phyloP scores from a whole-genome alignment of 768 basidiomycete genomes.

The Baorangia bicolor region DNA sequence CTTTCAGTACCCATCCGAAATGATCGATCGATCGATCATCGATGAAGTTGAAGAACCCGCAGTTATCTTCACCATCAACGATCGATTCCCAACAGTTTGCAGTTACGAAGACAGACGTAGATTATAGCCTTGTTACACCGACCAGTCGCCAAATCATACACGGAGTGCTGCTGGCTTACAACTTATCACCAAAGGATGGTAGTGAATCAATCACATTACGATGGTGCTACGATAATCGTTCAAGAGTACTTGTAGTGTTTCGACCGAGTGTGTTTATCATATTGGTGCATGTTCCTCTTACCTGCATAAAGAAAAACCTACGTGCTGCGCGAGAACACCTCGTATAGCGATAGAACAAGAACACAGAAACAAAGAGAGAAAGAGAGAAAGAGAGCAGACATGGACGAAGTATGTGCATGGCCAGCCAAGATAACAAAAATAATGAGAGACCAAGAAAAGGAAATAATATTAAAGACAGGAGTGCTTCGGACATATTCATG shows the following conservation, averaged over 20 bases:
- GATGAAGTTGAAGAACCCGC: no score
- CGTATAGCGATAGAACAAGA: conserved; percentile 19
- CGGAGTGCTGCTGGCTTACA: background rate
- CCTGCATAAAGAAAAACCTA: conserved; percentile 29
- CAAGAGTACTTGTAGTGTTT: conserved; percentile 31
- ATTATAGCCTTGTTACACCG: no score
- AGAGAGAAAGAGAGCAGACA: conserved; percentile 6
- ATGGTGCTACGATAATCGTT: conserved; percentile 24
- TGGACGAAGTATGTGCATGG: conserved; percentile 23
- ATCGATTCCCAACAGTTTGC: no score
- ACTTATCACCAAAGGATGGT: background rate
- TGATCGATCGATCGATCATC: no score
- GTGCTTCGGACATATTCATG: conserved; percentile 15
- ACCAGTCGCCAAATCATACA: background rate
- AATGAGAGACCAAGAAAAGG: conserved; percentile 17
- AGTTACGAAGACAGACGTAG: no score
- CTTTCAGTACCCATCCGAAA: no score
- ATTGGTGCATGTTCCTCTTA: conserved; percentile 25
- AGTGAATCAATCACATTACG: conserved; percentile 27
- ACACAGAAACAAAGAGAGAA: background rate
- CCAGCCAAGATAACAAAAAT: conserved; percentile 27
- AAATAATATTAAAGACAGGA: conserved; percentile 34
- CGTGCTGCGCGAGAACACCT: conserved; percentile 12
- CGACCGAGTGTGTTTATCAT: conserved; percentile 17
- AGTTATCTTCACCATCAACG: no score